Conservation (phyloP, 176 grass and related monocot species). For the Ananas comosus region DNA sequence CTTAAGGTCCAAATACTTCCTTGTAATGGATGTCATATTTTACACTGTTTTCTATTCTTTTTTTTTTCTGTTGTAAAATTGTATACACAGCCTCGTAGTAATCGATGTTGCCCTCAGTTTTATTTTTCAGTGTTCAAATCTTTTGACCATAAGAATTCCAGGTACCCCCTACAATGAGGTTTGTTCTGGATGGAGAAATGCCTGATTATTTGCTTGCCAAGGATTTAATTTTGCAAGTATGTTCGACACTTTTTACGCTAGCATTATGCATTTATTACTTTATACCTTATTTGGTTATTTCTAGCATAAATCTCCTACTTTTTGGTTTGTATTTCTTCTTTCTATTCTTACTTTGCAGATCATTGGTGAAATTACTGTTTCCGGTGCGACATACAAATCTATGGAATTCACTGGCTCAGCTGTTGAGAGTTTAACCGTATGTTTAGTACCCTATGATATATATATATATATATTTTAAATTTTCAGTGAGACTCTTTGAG, state of each 20-base stretch:
- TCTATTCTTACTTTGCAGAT: slow-evolving; percentile 42
- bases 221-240: slow-evolving; percentile 99
- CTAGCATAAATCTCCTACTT: not conserved
- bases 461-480: not conserved
- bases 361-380: slow-evolving; percentile 82
- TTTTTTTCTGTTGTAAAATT: not conserved
- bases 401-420: slow-evolving; percentile 79
- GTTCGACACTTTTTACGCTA: slow-evolving; percentile 10
- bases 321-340: not conserved
- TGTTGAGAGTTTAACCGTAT: slow-evolving; percentile 60
- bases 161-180: slow-evolving; percentile 84
- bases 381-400: slow-evolving; percentile 90
- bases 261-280: not conserved
- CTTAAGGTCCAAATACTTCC: slow-evolving; percentile 45
- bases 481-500: not conserved
- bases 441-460: slow-evolving; percentile 18
- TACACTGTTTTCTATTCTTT: not conserved
- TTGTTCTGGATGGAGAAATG: slow-evolving; percentile 90
- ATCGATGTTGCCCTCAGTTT: too few species aligned
- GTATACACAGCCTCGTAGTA: too few species aligned
- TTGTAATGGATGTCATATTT: not conserved
- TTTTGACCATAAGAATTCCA: slow-evolving; percentile 24
- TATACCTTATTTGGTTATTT: not conserved
- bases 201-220: slow-evolving; percentile 88
- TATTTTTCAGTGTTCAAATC: not conserved